Conservation (phyloP, 208 protist species). For the Leishmania gerbilli region DNA sequence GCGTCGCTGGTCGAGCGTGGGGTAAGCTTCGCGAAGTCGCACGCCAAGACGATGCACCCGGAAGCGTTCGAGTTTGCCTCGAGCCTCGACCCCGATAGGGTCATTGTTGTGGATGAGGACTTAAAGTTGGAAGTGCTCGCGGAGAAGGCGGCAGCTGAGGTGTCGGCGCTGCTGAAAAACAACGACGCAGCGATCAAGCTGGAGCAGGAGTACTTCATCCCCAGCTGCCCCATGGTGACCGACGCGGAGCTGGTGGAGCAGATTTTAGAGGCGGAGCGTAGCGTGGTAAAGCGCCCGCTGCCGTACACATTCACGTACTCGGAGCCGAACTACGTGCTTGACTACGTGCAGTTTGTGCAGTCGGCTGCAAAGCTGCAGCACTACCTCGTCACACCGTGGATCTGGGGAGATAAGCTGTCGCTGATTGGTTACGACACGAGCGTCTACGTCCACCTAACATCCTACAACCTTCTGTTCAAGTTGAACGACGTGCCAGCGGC, state of each 20-base stretch:
- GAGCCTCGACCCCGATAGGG: conserved; percentile 35
- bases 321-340: conserved; percentile 83
- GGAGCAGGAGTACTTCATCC: conserved; percentile 61
- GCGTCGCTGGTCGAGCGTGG: conserved; percentile 44
- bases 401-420: conserved; percentile 79
- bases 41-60: conserved; percentile 60
- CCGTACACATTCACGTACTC: conserved; percentile 72
- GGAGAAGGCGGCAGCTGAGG: conserved; percentile 33
- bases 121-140: conserved; percentile 40
- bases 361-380: conserved; percentile 55
- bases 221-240: conserved; percentile 52
- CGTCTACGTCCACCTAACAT: conserved; percentile 78
- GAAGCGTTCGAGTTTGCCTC: conserved; percentile 83
- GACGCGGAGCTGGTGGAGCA: conserved; percentile 53
- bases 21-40: conserved; percentile 40
- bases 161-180: conserved; percentile 35
- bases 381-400: conserved; percentile 79
- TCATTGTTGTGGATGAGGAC: conserved; percentile 56
- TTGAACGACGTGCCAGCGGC: conserved; percentile 26
- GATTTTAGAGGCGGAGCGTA: conserved; percentile 55
- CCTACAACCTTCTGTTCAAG: conserved; percentile 77
- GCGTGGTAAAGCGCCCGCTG: conserved; percentile 30
- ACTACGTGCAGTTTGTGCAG: conserved; percentile 80
- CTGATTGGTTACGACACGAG: conserved; percentile 64
- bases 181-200: conserved; percentile 42